Base-by-base conservation (phyloP, 139 green algal genomes). In the Chlorella vulgaris region DNA sequence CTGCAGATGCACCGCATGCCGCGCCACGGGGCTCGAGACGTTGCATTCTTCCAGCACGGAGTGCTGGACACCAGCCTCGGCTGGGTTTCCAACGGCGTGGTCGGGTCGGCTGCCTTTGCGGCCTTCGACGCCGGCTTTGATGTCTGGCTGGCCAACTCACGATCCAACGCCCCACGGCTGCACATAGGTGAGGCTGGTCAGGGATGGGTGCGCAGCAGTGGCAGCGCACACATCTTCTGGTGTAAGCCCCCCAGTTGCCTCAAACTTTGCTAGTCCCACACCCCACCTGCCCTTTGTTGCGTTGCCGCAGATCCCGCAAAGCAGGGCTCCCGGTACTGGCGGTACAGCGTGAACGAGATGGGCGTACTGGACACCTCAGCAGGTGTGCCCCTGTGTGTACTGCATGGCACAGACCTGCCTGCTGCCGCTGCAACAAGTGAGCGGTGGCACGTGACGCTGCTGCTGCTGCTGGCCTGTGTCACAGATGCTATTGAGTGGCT, bases 61-160 rank as follows among this genome's bases (percentile, higher is more conserved):
- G 87, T 99, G 31, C 85, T 99, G 79, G 96, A 99, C 90, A 98
- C 94, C 38, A 90, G 86, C 40, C 85, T 99, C 74, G 92, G 91
- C 19, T 99, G 94, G 92, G 93, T 98, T 28, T 40, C 55, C 15
- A 92, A 88, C 43, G 94, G 94, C 3, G 89, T 94, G 28, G 93
- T 93, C 29, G 90, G 93, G 60, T 94, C 88, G 29, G 87, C 94
- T 60, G 95, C 95, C 0, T 98, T 99, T 90, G 92, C 91, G 3
- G 96, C 96, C 18, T 98, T 90, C 77, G 94, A 98, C 70, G 84
- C 89, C 8, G 96, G 96, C 66, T 94, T 94, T 81, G 96, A 99
- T 73, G 95, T 99, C 29, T 99, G 94, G 92, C 89, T 99, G 81
- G 95, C 87, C 76, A 98, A 96, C 89, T 92, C 91, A 15, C 87